phyloP scores from a whole-genome alignment of 768 basidiomycete species.

The Clavaria fumosa region DNA sequence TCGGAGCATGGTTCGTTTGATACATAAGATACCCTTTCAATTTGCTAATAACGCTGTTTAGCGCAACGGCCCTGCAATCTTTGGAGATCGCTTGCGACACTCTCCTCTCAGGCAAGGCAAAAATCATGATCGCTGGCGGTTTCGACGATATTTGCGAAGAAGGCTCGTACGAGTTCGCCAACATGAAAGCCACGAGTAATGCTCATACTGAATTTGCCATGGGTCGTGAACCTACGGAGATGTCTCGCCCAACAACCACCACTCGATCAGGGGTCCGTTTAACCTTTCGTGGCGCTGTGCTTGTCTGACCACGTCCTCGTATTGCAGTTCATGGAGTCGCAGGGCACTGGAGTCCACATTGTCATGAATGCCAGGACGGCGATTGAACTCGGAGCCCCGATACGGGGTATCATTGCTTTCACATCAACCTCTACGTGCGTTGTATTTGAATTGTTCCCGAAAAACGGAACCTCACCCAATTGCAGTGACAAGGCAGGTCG shows the following conservation, averaged over 20 bases:
- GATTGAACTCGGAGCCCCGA: slow-evolving; percentile 82
- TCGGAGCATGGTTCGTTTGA: slow-evolving; percentile 73
- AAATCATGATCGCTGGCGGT: slow-evolving; percentile 98
- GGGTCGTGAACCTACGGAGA: slow-evolving; percentile 97
- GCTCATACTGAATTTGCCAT: slow-evolving; percentile 95
- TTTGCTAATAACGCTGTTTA: slow-evolving; percentile 15
- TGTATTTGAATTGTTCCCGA: too few relatives aligned
- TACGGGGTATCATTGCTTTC: slow-evolving; percentile 88
- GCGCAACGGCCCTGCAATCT: slow-evolving; percentile 94
- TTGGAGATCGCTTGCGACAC: slow-evolving; percentile 97
- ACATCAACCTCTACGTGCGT: slow-evolving; percentile 91
- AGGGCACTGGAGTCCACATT: slow-evolving; percentile 93
- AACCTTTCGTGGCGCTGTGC: not conserved
- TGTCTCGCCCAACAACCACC: slow-evolving; percentile 94
- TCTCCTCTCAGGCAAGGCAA: slow-evolving; percentile 88
- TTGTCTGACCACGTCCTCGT: slow-evolving; percentile 6
- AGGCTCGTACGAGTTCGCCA: slow-evolving; percentile 97
- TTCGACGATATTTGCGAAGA: slow-evolving; percentile 98
- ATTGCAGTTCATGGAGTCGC: slow-evolving; percentile 95
- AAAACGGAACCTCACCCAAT: too few relatives aligned
- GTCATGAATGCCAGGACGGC: slow-evolving; percentile 97
- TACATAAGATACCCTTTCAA: not conserved
- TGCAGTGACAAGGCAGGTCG: slow-evolving; percentile 93
- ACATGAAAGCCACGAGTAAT: slow-evolving; percentile 99
- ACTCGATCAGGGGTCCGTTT: slow-evolving; percentile 80